Base-by-base conservation (phyloP, 176 grass and related monocot species). In the Phragmites australis region DNA sequence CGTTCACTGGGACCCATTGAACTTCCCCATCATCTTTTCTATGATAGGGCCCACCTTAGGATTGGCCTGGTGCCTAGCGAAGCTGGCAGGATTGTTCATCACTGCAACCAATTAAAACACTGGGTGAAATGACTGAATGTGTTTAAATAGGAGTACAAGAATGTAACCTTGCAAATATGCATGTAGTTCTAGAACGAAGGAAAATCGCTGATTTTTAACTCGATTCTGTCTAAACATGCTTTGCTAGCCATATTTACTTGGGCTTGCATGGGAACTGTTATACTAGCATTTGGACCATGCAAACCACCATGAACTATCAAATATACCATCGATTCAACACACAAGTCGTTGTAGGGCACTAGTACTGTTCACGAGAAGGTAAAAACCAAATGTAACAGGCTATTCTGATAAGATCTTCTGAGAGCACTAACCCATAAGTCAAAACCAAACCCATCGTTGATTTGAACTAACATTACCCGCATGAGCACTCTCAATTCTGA, bases 21-120 rank as follows among this genome's bases (percentile, higher is more conserved):
- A 89, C 83, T 97, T 94, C 11, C 62, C 92, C 94, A 97, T 97
- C 94, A 97, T 97, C 77, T 97, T 97, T 30, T 89, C 73, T 42
- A 97, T 97, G 82, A 97, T 82, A 54, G 89, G 91, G 2, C 87
- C 94, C 76, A 94, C 92, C 84, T 97, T 97, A 13, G 95, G 95
- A 69, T 97, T 97, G 31, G 83, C 59, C 72, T 97, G 95, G 74
- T 97, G 86, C 70, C 65, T 94, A 26, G 94, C 89, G n/a, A 93
- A 87, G 74, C 26, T 97, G 72, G 95, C 92, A 1, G 92, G 92
- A 68, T 97, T 94, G 56, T 85, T 97, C 95, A 97, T 94, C 88
- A 97, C 95, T 97, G 92, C 65, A 91, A 37, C 59, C 71, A 57
- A 86, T n/a, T 53, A 43, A 60, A 72, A 67, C 18, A 69, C 34